A percentile compares a stretch with the other conserved stretches of the same genome.
Evolutionary conservation across 148 eudicot genomes (phyloP).

Genomic region (Spergularia marina): DNA sequence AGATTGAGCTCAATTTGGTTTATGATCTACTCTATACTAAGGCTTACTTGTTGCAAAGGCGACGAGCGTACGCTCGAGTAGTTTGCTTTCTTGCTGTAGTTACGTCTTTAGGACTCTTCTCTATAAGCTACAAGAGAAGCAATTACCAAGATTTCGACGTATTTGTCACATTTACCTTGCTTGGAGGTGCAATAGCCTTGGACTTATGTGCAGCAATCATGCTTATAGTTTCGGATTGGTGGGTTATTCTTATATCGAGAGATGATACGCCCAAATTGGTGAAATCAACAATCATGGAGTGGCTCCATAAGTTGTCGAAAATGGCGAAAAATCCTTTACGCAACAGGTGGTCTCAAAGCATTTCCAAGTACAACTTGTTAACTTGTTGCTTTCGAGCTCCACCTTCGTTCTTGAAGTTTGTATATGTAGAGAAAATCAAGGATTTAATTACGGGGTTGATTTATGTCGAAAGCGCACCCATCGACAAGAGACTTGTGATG

Average conservation of each 20-base stretch:
- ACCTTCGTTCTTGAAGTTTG: background rate
- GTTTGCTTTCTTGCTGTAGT: conserved; percentile 2
- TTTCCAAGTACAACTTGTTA: conserved; percentile 23
- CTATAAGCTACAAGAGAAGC: conserved; percentile 10
- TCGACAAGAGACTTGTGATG: background rate
- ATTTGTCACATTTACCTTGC: conserved; percentile 29
- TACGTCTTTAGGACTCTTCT: conserved; percentile 18
- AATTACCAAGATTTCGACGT: conserved; percentile 13
- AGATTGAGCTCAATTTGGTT: conserved; percentile 36
- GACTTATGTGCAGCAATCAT: conserved; percentile 16
- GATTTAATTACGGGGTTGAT: background rate
- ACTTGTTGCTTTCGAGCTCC: conserved; percentile 1
- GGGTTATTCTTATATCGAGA: background rate
- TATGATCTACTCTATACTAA: conserved; percentile 41
- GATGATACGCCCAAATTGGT: background rate
- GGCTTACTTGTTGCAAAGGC: conserved; percentile 2
- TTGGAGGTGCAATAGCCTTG: conserved; percentile 28
- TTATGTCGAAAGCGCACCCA: background rate
- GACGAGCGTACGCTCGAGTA: background rate
- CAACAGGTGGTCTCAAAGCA: conserved; percentile 16
- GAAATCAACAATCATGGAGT: background rate
- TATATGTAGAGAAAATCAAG: background rate
- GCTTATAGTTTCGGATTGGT: conserved; percentile 31
- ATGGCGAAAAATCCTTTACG: background rate
- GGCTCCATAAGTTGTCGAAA: background rate